Conservation (phyloP, 305 asterid genomes). For the Salvia sclarea region DNA sequence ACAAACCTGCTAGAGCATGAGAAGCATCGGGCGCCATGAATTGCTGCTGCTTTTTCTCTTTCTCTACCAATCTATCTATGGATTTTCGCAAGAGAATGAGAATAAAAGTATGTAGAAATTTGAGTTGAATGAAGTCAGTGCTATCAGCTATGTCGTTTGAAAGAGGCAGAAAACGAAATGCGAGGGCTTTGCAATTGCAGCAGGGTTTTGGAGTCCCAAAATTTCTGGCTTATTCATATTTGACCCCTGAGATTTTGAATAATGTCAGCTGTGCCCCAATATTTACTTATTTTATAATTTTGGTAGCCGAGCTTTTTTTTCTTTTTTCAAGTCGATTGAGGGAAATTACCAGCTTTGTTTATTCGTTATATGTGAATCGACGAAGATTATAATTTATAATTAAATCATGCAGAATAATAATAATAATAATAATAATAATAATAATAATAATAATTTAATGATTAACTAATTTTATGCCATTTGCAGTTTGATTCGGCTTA, state of each 20-base stretch:
- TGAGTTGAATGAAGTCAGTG: background rate
- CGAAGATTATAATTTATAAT: no score
- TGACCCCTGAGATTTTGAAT: background rate
- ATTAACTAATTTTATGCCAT: no score
- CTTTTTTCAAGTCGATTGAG: no score
- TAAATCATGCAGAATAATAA: no score
- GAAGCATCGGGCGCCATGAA: constrained; percentile 63
- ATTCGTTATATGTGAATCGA: no score
- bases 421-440: no score
- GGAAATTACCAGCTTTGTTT: no score
- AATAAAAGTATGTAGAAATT: background rate
- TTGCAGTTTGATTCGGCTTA: no score
- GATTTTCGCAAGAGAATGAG: background rate
- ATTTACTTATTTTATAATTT: no score
- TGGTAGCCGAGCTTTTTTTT: no score
- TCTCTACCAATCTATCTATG: background rate
- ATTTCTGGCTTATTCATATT: background rate
- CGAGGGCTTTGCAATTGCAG: background rate
- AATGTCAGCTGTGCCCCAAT: background rate
- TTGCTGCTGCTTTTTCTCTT: background rate
- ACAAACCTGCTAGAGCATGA: constrained; percentile 86
- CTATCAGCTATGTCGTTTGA: background rate
- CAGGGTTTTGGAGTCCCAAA: background rate
- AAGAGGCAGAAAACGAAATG: background rate
- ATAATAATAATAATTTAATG: no score